These are phyloP conservation scores for Colletotrichum salicis DNA, from an alignment of 2,329 filamentous ascomycete genomes.

Conservation along the genomic window DNA sequence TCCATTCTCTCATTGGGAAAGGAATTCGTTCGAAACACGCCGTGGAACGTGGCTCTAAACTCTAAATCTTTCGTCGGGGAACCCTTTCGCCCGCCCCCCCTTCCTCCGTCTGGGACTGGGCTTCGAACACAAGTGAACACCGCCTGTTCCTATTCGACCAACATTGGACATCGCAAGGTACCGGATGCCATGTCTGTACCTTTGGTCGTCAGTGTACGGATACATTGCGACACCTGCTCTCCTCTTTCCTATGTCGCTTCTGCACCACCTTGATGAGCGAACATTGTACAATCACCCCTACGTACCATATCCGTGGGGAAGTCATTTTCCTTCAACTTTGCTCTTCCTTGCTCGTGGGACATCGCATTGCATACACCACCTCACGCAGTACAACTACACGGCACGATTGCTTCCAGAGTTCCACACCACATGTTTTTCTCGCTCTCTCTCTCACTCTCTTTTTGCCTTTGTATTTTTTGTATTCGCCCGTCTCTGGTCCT, in stretches of 20 bases:
- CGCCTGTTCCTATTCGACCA: neutral
- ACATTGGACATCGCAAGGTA: neutral
- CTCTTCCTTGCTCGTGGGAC: neutral
- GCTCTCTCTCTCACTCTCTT: neutral
- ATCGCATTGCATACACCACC: neutral
- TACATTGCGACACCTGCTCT: neutral
- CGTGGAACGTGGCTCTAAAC: slow-evolving; percentile 32
- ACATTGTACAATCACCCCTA: neutral
- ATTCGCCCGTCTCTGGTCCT: neutral
- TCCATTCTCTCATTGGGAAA: slow-evolving; percentile 17
- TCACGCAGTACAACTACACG: neutral
- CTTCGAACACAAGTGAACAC: slow-evolving; percentile 14
- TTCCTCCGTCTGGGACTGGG: slow-evolving; percentile 1
- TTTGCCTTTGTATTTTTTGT: neutral
- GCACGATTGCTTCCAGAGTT: neutral
- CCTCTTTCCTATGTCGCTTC: neutral
- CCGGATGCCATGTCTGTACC: neutral
- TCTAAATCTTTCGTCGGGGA: slow-evolving; percentile 11
- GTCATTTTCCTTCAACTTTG: neutral
- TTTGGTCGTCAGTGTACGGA: neutral
- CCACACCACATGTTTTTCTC: neutral
- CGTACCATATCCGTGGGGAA: neutral
- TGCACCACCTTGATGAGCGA: neutral
- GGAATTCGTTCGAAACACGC: slow-evolving; percentile 32
- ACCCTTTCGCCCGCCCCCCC: neutral